Evolutionary conservation across 2,329 filamentous ascomycete genomes (phyloP), one percentile per base, ranked within the genome.

Genomic region (Aspergillus uvarum): DNA sequence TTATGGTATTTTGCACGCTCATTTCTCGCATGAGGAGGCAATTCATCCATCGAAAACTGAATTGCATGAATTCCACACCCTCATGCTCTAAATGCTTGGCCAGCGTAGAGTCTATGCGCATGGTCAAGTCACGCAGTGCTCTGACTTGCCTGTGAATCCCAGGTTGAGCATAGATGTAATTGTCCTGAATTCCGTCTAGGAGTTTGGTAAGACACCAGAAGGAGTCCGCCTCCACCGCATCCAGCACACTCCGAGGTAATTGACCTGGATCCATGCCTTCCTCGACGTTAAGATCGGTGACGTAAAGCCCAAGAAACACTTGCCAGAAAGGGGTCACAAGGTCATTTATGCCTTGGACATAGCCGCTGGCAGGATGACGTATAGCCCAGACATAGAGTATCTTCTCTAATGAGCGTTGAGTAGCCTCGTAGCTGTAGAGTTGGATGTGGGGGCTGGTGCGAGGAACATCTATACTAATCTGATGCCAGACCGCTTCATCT

Each of bases 41-140:
- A 72, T 99, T 99, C 95, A 99, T 99, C 95, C 95, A 99, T 59
- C 95, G 85, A 75, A 99, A 99, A 77, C 92, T 97, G 78, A 99
- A 99, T 73, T 99, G 95, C 70, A 99, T 99, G 72, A 99, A 99
- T 74, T 99, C 95, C 29, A 99, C 92, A 32, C 92, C 89, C 76
- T 98, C 92, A 24, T 85, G 85, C 73, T 97, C 92, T 47, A 99
- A 82, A 73, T 99, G 95, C 68, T 90, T 95, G 3, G 93, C 91
- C 51, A 99, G 80, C 3, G 83, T 84, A 29, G 86, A 85, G 73
- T 98, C 94, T 65, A 99, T 99, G 59, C 95, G 85, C 56, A 90
- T 89, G 1, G 94, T 97, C 38, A 99, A 83, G 75, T 99, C 94
- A 62, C 92, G 87, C 63, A 99, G 80, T 42, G 92, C 91, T 35